Evolutionary conservation across 2,329 filamentous ascomycete species (phyloP).

Genomic region (Berkeleyomyces basicola): DNA sequence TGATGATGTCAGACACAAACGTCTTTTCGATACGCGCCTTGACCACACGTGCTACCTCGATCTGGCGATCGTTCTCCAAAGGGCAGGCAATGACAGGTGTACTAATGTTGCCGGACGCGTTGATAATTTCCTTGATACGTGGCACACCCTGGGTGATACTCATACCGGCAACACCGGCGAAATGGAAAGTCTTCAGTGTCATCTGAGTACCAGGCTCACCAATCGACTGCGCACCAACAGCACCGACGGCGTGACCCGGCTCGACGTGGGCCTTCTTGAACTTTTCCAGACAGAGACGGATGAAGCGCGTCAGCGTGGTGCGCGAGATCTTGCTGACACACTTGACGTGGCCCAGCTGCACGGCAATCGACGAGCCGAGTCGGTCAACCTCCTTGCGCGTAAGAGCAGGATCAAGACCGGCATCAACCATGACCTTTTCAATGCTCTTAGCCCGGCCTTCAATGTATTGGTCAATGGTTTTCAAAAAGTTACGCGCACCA

Average conservation of each 20-base stretch:
- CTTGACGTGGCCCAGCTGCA: constrained; percentile 34
- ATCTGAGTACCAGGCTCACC: constrained; percentile 97
- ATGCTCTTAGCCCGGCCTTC: constrained; percentile 44
- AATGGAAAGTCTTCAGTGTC: constrained; percentile 99
- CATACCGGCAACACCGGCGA: constrained; percentile 98
- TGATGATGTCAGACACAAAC: constrained; percentile 64
- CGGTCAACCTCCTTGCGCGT: constrained; percentile 20
- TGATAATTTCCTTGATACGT: constrained; percentile 99
- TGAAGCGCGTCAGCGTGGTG: constrained; percentile 56
- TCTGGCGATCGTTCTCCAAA: constrained; percentile 55
- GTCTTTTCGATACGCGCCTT: constrained; percentile 94
- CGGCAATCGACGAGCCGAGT: constrained; percentile 10
- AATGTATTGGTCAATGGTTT: constrained; percentile 60
- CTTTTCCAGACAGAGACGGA: constrained; percentile 69
- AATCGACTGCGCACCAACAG: constrained; percentile 92
- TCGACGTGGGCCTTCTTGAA: constrained; percentile 85
- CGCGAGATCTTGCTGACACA: constrained; percentile 72
- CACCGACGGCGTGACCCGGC: constrained; percentile 87
- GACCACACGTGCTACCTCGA: constrained; percentile 72
- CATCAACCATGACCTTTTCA: constrained; percentile 32
- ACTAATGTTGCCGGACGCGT: constrained; percentile 83
- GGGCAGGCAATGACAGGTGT: constrained; percentile 87
- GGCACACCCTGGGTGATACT: constrained; percentile 98
- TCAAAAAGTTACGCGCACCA: constrained; percentile 65
- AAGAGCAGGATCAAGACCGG: constrained; percentile 27